phyloP scores from a whole-genome alignment of 164 flowering plant species.

The Aristolochia californica region DNA sequence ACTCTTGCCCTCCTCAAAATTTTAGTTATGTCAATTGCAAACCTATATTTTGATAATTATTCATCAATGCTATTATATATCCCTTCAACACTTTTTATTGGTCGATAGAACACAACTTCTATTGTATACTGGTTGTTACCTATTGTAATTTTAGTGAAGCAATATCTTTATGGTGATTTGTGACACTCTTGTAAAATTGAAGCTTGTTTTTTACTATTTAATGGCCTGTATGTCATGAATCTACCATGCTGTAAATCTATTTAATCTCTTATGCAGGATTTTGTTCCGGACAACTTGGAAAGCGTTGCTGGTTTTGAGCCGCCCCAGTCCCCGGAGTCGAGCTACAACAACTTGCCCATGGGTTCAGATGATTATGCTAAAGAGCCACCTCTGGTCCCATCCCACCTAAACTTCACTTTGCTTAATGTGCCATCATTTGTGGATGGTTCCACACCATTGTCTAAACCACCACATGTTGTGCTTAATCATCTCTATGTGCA shows the following conservation, averaged over 20 bases:
- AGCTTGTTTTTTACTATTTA: background rate
- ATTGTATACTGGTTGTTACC: no score
- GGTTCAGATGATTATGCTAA: constrained; percentile 71
- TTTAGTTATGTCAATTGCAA: no score
- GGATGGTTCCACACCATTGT: constrained; percentile 32
- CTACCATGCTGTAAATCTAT: background rate
- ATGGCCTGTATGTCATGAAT: background rate
- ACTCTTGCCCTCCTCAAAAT: no score
- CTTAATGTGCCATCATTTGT: constrained; percentile 47
- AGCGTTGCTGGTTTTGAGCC: constrained; percentile 91
- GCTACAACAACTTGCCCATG: constrained; percentile 54
- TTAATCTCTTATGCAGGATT: constrained; percentile 46
- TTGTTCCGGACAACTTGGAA: constrained; percentile 71
- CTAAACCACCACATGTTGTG: constrained; percentile 70
- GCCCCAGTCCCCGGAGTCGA: constrained; percentile 84
- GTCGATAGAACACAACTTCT: no score
- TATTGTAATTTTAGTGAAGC: no score
- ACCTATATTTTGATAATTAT: no score
- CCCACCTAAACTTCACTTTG: constrained; percentile 67
- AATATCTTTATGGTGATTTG: no score
- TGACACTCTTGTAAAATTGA: no score
- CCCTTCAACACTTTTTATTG: no score
- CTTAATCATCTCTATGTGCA: constrained; percentile 94
- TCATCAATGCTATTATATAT: no score
- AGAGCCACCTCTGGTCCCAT: constrained; percentile 86